Base-by-base conservation (phyloP, 345 rosid species). In the Hibiscus syriacus region DNA sequence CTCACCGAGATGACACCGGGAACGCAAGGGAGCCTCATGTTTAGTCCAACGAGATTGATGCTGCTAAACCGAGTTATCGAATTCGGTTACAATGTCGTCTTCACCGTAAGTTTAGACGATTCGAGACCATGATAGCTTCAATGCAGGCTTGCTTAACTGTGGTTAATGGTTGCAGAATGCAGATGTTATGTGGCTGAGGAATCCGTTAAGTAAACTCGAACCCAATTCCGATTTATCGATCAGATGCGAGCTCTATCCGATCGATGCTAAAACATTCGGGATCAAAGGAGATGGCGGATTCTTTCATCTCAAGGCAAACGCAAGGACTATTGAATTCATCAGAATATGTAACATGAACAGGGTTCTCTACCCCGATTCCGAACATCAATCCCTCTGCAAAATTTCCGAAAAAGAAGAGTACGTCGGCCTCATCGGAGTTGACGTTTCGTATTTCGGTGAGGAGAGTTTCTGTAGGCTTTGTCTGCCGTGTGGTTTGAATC, bases 181-280 rank as follows among this genome's bases (percentile, higher is more conserved):
- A 43, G 85, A 87, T 62, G 83, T 77, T n/a, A 74, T 81, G 83
- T 84, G 89, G 91, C 23, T 87, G 13, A 78, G 80, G 72, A 82
- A 85, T 72, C 96, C 90, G 38, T 23, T 82, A 34, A 14, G 34
- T 29, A 69, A 41, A 2, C 49, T 84, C 4, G 1, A 43, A 26
- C 13, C 56, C 8, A 0, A 1, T 1, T 3, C 38, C 26, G 59
- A 61, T 30, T 0, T 87, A n/a, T 64, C 80, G 41, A 66, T 74
- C 49, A 76, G 77, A 4, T 84, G 85, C n/a, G 67, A 76, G 63
- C 65, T 70, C 45, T 27, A 52, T 62, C 29, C 67, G 16, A 26
- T 13, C 23, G 59, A 66, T 38, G 8, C 2, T 48, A 29, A 45
- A 49, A 70, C 32, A 17, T 23, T 20, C 1, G 38, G 29, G 10